phyloP scores from a whole-genome alignment of 257 asterid genomes.

The Penstemon barbatus region DNA sequence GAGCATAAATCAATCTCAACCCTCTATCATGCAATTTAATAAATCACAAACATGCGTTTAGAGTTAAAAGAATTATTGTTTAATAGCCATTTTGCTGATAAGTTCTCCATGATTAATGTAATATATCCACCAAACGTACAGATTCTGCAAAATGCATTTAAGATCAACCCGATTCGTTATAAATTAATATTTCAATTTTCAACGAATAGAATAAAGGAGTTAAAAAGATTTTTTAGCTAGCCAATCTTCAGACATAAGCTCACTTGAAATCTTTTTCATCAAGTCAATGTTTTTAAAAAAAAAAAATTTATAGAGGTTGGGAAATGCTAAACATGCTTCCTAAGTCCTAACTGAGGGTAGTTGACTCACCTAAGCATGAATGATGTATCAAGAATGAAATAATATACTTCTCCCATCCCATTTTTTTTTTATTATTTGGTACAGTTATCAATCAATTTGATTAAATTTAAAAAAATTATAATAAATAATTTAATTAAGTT shows the following conservation, averaged over 20 bases:
- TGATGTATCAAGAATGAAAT: neutral
- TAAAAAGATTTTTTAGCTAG: constrained; percentile 3
- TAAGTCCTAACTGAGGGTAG: constrained; percentile 36
- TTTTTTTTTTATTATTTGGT: too few relatives aligned
- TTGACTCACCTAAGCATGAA: constrained; percentile 35
- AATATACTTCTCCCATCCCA: too few relatives aligned
- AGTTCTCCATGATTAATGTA: neutral
- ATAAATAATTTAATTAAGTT: too few relatives aligned
- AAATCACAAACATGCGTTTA: neutral
- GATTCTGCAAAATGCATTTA: too few relatives aligned
- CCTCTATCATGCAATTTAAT: neutral
- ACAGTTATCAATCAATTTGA: too few relatives aligned
- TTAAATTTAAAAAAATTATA: too few relatives aligned
- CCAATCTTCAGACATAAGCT: neutral
- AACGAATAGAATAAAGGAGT: neutral
- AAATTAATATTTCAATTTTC: neutral
- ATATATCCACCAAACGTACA: too few relatives aligned
- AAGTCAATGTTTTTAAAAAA: constrained; percentile 11
- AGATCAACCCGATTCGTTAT: too few relatives aligned
- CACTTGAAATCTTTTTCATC: too few relatives aligned
- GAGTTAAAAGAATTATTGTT: neutral
- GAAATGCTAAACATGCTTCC: constrained; percentile 58
- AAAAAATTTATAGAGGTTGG: constrained; percentile 34
- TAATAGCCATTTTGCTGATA: too few relatives aligned
- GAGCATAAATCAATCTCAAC: constrained; percentile 1